phyloP scores from a whole-genome alignment of 148 eudicot species.

The Fallopia convolvulus region DNA sequence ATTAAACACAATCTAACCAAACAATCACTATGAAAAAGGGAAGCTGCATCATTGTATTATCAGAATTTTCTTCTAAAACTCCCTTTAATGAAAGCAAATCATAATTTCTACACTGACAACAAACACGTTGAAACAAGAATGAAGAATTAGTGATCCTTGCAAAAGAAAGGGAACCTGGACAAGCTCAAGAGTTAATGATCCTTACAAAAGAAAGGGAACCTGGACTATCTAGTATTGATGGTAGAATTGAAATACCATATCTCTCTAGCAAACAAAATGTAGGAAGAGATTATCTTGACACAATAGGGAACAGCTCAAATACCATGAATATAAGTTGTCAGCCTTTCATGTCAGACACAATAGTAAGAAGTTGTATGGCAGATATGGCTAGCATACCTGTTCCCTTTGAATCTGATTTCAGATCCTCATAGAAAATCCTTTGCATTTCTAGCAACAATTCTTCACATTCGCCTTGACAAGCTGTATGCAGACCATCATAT shows the following conservation, averaged over 20 bases:
- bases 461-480: slow-evolving; percentile 80
- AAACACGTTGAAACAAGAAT: neutral
- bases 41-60: slow-evolving; percentile 1
- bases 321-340: neutral
- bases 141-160: neutral
- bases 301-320: neutral
- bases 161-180: neutral
- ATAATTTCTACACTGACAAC: neutral
- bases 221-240: neutral
- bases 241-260: neutral
- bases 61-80: neutral
- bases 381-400: slow-evolving; percentile 27
- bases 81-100: neutral
- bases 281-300: neutral
- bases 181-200: neutral
- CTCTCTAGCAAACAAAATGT: neutral
- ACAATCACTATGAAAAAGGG: neutral
- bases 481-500: slow-evolving; percentile 64
- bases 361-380: neutral
- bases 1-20: neutral
- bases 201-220: neutral
- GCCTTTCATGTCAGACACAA: neutral
- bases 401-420: slow-evolving; percentile 23
- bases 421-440: slow-evolving; percentile 81
- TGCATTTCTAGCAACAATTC: slow-evolving; percentile 90